phyloP scores from a whole-genome alignment of 768 basidiomycete species.

The Boletus vermiculosoides region DNA sequence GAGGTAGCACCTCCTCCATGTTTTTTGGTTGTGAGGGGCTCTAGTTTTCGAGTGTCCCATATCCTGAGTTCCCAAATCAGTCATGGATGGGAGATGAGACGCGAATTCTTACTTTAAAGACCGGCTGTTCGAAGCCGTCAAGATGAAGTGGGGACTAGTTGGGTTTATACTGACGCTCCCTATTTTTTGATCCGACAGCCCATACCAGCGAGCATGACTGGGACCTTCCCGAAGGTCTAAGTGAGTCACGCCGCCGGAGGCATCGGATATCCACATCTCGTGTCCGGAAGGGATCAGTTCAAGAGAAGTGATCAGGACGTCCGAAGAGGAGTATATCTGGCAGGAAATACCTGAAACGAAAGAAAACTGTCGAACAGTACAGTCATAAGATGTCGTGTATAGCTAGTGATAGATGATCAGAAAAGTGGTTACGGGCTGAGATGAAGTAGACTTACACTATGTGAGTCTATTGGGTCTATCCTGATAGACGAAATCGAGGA shows the following conservation, averaged over 20 bases:
- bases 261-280: constrained; percentile 86
- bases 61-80: constrained; percentile 44
- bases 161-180: constrained; percentile 82
- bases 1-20: constrained; percentile 17
- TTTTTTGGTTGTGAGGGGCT: constrained; percentile 36
- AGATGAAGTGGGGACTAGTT: constrained; percentile 56
- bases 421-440: neutral
- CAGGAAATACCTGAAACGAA: constrained; percentile 70
- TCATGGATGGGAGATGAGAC: neutral
- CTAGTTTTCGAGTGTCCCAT: constrained; percentile 76
- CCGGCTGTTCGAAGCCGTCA: constrained; percentile 77
- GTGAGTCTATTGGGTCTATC: constrained; percentile 71
- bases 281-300: constrained; percentile 66
- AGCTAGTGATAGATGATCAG: constrained; percentile 43
- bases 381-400: constrained; percentile 81
- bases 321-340: constrained; percentile 60
- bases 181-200: constrained; percentile 69
- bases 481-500: constrained; percentile 80
- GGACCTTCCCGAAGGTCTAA: constrained; percentile 67
- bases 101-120: constrained; percentile 51
- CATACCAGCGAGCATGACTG: constrained; percentile 58
- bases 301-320: constrained; percentile 65
- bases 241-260: constrained; percentile 67
- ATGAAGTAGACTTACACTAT: constrained; percentile 50
- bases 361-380: constrained; percentile 69